A percentile compares a stretch with the other conserved stretches of the same genome.
Evolutionary conservation across 192 early-diverging fungal species (phyloP).

Genomic region (Linnemannia schmuckeri): DNA sequence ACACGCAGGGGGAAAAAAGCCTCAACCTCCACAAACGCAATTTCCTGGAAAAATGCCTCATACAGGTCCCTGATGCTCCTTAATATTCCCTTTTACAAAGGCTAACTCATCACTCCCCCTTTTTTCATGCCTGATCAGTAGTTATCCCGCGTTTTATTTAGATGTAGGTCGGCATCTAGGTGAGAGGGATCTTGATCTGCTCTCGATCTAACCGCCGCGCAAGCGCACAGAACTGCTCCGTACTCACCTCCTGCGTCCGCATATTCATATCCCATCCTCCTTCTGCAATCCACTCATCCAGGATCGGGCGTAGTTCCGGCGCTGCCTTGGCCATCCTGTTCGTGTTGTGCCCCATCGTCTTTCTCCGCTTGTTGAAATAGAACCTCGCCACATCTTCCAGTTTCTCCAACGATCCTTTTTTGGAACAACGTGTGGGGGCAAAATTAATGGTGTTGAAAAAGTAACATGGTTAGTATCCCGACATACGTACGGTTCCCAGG

Average conservation of each 20-base stretch:
- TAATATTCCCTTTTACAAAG: too few species aligned
- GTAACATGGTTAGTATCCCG: not conserved
- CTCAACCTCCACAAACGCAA: not conserved
- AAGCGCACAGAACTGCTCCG: conserved; percentile 69
- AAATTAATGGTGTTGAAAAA: not conserved
- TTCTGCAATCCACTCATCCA: conserved; percentile 62
- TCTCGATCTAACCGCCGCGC: conserved; percentile 63
- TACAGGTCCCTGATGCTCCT: not conserved
- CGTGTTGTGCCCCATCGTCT: conserved; percentile 72
- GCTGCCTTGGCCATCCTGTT: conserved; percentile 56
- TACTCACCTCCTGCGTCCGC: conserved; percentile 75
- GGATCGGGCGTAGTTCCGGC: conserved; percentile 27
- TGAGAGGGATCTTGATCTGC: conserved; percentile 52
- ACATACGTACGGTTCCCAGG: not conserved
- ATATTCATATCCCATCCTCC: conserved; percentile 67
- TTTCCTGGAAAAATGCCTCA: not conserved
- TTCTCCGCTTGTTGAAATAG: conserved; percentile 78
- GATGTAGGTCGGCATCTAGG: not conserved
- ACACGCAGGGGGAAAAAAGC: not conserved
- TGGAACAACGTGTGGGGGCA: not conserved
- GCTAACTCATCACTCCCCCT: too few species aligned
- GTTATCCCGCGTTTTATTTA: not conserved
- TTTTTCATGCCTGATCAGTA: too few species aligned
- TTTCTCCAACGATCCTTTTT: conserved; percentile 61
- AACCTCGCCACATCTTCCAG: conserved; percentile 73